Conservation (phyloP, 1,139 yeast genomes). For the Kodamaea plutei region DNA sequence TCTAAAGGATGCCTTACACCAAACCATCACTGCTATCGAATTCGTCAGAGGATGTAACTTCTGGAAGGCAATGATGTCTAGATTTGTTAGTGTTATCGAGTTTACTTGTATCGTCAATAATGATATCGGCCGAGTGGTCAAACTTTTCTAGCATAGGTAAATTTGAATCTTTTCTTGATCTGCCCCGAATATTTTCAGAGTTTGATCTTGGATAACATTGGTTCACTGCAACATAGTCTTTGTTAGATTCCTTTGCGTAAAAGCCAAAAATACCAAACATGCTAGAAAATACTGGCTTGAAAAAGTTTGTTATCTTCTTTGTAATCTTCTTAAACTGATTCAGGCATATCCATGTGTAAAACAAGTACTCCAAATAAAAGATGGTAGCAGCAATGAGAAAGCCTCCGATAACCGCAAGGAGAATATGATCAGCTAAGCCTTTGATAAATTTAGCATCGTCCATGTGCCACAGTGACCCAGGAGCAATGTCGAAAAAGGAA, state of each 20-base stretch:
- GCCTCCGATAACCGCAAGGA: slow-evolving; percentile 65
- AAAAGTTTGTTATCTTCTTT: slow-evolving; percentile 13
- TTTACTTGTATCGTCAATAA: slow-evolving; percentile 7
- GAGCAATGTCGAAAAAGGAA: slow-evolving; percentile 67
- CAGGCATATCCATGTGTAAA: slow-evolving; percentile 46
- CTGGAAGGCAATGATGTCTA: no score
- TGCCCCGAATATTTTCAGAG: slow-evolving; percentile 25
- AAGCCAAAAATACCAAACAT: slow-evolving; percentile 1
- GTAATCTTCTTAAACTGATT: slow-evolving; percentile 24
- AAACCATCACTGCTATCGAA: slow-evolving; percentile 8
- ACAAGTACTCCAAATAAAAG: slow-evolving; percentile 58
- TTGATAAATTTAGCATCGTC: slow-evolving; percentile 79
- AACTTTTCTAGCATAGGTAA: slow-evolving; percentile 31
- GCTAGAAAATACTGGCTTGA: slow-evolving; percentile 3
- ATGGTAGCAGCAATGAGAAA: slow-evolving; percentile 54
- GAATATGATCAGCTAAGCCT: slow-evolving; percentile 64
- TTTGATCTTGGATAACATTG: not conserved
- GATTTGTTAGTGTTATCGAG: no score
- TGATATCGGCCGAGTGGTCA: slow-evolving; percentile 13
- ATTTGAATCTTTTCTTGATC: slow-evolving; percentile 56
- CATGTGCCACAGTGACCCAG: slow-evolving; percentile 87
- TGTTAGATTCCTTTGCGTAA: not conserved
- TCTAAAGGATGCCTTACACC: no score
- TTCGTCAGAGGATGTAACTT: slow-evolving; percentile 7
- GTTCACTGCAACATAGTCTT: not conserved